phyloP scores from a whole-genome alignment of 164 flowering plant species.

The Tetrastigma voinierianum region DNA sequence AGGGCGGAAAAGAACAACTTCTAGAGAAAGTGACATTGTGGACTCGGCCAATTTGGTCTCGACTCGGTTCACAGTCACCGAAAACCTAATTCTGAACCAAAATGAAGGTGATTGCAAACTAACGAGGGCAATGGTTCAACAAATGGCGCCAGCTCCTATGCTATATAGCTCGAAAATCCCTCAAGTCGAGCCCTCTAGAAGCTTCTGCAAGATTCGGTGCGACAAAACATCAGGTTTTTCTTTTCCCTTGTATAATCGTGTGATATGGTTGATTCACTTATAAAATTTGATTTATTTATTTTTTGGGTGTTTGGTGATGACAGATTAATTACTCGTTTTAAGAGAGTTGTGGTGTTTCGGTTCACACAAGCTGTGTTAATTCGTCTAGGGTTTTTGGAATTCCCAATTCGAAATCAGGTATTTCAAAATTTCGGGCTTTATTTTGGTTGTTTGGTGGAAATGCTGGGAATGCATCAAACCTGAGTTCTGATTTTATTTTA shows the following conservation, averaged over 20 bases:
- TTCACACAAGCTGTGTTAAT: constrained; percentile 26
- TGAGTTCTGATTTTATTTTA: no score
- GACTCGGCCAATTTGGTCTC: no score
- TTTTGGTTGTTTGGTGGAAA: neutral
- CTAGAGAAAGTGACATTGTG: no score
- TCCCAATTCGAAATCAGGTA: constrained; percentile 13
- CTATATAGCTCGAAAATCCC: constrained; percentile 35
- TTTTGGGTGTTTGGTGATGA: neutral
- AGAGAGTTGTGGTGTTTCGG: constrained; percentile 28
- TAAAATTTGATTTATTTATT: neutral
- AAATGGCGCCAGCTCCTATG: constrained; percentile 41
- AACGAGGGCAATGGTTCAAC: constrained; percentile 38
- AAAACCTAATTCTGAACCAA: neutral
- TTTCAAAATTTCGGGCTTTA: neutral
- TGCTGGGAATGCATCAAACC: no score
- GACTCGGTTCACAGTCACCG: no score
- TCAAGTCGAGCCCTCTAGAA: constrained; percentile 13
- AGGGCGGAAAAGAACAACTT: no score
- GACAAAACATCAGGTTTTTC: constrained; percentile 5
- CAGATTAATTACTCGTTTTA: constrained; percentile 30
- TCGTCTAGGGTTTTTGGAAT: constrained; percentile 13
- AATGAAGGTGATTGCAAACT: no score
- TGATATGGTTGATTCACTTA: no score
- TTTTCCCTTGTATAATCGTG: neutral
- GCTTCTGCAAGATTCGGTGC: constrained; percentile 12